A percentile compares a stretch with the other conserved stretches of the same genome.
Conservation (phyloP, 192 early-diverging fungal species). For the Anaeromyces robustus region DNA sequence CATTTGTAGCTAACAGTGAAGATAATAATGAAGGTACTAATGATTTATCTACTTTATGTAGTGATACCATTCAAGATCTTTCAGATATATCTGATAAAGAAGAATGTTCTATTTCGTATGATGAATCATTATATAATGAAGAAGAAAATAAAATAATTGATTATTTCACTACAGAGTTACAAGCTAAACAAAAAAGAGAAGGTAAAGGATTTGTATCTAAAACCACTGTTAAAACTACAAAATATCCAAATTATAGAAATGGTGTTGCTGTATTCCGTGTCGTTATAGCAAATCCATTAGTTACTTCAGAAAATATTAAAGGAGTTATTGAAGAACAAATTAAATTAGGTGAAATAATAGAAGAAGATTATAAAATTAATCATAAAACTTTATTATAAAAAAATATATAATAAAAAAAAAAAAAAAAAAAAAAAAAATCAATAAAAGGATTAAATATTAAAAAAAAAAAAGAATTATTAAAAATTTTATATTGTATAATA, state of each 20-base stretch:
- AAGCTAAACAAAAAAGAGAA: neutral
- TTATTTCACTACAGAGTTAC: neutral
- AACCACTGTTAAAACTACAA: slow-evolving; percentile 12
- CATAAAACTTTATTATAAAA: neutral
- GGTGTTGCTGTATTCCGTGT: slow-evolving; percentile 30
- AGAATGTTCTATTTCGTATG: slow-evolving; percentile 11
- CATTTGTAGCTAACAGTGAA: neutral
- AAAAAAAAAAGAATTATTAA: too few species aligned
- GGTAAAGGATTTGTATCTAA: slow-evolving; percentile 23
- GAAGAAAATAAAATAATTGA: neutral
- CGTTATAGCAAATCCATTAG: slow-evolving; percentile 35
- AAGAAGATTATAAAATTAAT: slow-evolving; percentile 10
- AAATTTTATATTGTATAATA: too few species aligned
- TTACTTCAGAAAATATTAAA: slow-evolving; percentile 32
- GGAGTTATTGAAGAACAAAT: slow-evolving; percentile 19
- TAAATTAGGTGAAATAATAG: slow-evolving; percentile 14
- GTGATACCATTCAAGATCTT: neutral
- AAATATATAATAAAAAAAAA: neutral
- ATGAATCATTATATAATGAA: neutral
- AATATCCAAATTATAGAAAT: neutral
- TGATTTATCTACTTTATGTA: neutral
- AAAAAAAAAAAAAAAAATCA: too few species aligned
- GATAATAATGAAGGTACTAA: neutral
- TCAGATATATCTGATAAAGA: slow-evolving; percentile 9
- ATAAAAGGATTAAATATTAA: too few species aligned